Evolutionary conservation across 2,329 filamentous ascomycete genomes (phyloP).

Genomic region (Aphanocladium album): DNA sequence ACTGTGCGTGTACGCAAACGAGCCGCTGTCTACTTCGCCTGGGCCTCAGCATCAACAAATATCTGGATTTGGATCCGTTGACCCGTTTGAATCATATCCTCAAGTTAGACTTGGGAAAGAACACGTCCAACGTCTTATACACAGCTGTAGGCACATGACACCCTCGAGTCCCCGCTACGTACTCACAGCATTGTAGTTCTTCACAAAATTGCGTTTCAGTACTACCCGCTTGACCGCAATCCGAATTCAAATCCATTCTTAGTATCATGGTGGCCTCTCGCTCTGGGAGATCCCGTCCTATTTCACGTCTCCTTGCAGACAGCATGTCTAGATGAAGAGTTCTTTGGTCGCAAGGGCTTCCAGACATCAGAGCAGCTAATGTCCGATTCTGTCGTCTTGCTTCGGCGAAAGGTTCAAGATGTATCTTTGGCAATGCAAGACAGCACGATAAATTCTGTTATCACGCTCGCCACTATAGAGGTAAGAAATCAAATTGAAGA

Average conservation of each 20-base stretch:
- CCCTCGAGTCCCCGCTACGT: not conserved
- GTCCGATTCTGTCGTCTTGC: constrained; percentile 49
- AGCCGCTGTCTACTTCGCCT: constrained; percentile 35
- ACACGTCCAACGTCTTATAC: constrained; percentile 51
- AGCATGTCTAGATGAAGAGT: constrained; percentile 51
- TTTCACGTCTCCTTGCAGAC: constrained; percentile 57
- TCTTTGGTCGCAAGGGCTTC: constrained; percentile 47
- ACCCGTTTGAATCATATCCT: constrained; percentile 55
- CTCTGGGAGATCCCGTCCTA: constrained; percentile 49
- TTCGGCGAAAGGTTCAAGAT: constrained; percentile 46
- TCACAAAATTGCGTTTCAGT: constrained; percentile 54
- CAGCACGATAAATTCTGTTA: constrained; percentile 51
- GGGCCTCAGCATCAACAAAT: constrained; percentile 3
- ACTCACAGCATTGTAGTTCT: constrained; percentile 38
- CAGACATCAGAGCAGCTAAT: constrained; percentile 50
- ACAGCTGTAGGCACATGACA: constrained; percentile 39
- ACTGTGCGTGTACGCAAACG: constrained; percentile 48
- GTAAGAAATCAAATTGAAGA: constrained; percentile 27
- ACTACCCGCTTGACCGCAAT: constrained; percentile 52
- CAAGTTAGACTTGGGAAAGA: constrained; percentile 44
- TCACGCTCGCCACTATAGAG: constrained; percentile 54
- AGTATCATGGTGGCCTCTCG: constrained; percentile 55
- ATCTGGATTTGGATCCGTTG: constrained; percentile 25
- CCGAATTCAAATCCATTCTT: constrained; percentile 52
- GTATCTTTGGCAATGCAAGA: constrained; percentile 44